A percentile compares a stretch with the other conserved stretches of the same genome.
phyloP scores from a whole-genome alignment of 805 yeast genomes.

The Metschnikowia santaceciliae region DNA sequence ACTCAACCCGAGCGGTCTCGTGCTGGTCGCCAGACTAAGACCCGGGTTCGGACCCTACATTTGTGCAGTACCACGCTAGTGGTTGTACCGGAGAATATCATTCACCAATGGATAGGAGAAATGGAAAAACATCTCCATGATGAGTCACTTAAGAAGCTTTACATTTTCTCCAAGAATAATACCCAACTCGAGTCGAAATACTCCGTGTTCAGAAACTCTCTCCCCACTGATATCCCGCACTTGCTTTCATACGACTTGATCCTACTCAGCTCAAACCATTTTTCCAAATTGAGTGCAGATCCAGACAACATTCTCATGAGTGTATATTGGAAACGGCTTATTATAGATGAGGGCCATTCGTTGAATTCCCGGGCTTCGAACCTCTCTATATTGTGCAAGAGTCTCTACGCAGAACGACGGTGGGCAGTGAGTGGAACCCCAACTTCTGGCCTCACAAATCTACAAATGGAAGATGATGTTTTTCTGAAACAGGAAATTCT shows the following conservation, averaged over 20 bases:
- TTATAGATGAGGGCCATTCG: conserved; percentile 75
- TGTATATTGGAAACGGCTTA: conserved; percentile 63
- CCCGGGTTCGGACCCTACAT: conserved; percentile 25
- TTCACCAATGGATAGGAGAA: conserved; percentile 63
- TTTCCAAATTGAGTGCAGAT: conserved; percentile 33
- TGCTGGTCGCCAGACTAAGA: conserved; percentile 15
- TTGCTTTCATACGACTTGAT: conserved; percentile 50
- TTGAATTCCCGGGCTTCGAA: conserved; percentile 51
- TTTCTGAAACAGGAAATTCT: neutral
- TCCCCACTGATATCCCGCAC: conserved; percentile 25
- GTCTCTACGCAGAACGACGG: conserved; percentile 52
- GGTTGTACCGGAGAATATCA: conserved; percentile 62
- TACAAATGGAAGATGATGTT: conserved; percentile 39
- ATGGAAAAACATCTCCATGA: conserved; percentile 49
- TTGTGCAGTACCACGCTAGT: conserved; percentile 54
- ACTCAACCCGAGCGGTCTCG: conserved; percentile 6
- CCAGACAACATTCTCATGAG: conserved; percentile 27
- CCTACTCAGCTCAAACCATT: conserved; percentile 44
- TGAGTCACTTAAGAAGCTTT: conserved; percentile 32
- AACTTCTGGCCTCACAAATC: conserved; percentile 60
- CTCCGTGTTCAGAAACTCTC: conserved; percentile 17
- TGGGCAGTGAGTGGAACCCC: conserved; percentile 82
- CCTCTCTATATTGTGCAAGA: conserved; percentile 46
- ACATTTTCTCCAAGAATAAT: conserved; percentile 25
- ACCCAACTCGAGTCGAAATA: neutral